Evolutionary conservation across 2,329 filamentous ascomycete species (phyloP).

Genomic region (Coniella lustricola): DNA sequence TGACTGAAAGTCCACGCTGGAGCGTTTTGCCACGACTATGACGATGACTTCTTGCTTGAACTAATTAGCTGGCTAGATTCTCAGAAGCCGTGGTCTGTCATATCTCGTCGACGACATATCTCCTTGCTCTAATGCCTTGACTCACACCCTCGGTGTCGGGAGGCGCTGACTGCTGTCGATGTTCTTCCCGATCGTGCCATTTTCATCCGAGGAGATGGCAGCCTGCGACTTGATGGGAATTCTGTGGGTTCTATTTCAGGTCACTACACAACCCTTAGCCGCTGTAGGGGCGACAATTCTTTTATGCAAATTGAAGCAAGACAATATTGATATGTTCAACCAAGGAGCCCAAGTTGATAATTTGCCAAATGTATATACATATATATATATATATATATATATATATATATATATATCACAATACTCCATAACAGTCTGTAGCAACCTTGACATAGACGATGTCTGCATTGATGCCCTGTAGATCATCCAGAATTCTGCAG

Average conservation of each 20-base stretch:
- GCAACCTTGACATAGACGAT: not conserved
- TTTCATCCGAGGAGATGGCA: not conserved
- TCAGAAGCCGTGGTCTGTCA: not conserved
- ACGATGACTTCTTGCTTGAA: not conserved
- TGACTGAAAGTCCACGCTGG: too few species aligned
- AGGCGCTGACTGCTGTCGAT: not conserved
- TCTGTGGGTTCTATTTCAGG: too few species aligned
- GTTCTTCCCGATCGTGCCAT: too few species aligned
- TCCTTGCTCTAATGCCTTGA: not conserved
- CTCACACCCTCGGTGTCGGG: not conserved
- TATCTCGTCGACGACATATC: not conserved
- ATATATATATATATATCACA: constrained; percentile 2
- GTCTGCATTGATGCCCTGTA: constrained; percentile 1
- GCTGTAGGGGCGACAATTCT: not conserved
- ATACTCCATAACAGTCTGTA: not conserved
- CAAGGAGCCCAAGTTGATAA: not conserved
- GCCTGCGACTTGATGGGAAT: not conserved
- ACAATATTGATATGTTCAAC: not conserved
- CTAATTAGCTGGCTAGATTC: not conserved
- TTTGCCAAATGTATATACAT: too few species aligned
- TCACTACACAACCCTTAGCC: not conserved
- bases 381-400: too few species aligned
- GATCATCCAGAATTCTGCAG: not conserved
- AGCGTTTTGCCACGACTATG: not conserved
- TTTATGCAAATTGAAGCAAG: too few species aligned